A percentile compares a stretch with the other conserved stretches of the same genome.
Conservation (phyloP, 176 grass and related monocot genomes). For the Miscanthus lutarioriparius region DNA sequence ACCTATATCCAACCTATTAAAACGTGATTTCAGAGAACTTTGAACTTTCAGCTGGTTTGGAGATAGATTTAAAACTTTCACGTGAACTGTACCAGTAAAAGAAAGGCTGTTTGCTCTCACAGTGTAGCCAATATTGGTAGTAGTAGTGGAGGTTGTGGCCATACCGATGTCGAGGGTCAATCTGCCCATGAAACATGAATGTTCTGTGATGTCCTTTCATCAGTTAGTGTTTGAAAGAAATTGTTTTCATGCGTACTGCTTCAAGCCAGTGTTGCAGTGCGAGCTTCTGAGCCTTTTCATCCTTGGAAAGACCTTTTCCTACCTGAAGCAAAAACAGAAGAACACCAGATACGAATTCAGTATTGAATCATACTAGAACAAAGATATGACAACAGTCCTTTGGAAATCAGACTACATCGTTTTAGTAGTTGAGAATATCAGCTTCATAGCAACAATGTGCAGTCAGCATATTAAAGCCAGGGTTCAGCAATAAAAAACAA, state of each 20-base stretch:
- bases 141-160: constrained; percentile 97
- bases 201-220: constrained; percentile 1
- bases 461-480: not conserved
- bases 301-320: constrained; percentile 85
- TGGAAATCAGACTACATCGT: not conserved
- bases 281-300: constrained; percentile 92
- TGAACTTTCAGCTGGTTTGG: constrained; percentile 27
- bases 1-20: constrained; percentile 86
- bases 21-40: constrained; percentile 23
- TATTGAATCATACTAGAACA: constrained; percentile 8
- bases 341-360: not conserved
- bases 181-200: constrained; percentile 50
- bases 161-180: constrained; percentile 90
- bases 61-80: constrained; percentile 15
- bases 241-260: constrained; percentile 55
- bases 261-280: constrained; percentile 97
- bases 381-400: not conserved
- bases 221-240: not conserved
- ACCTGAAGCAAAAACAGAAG: constrained; percentile 52
- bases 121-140: constrained; percentile 75
- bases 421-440: not conserved
- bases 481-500: not conserved
- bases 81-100: constrained; percentile 79
- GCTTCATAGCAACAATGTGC: not conserved
- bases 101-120: constrained; percentile 87